phyloP scores from a whole-genome alignment of 139 green algal genomes.

The Gonium pectorale region DNA sequence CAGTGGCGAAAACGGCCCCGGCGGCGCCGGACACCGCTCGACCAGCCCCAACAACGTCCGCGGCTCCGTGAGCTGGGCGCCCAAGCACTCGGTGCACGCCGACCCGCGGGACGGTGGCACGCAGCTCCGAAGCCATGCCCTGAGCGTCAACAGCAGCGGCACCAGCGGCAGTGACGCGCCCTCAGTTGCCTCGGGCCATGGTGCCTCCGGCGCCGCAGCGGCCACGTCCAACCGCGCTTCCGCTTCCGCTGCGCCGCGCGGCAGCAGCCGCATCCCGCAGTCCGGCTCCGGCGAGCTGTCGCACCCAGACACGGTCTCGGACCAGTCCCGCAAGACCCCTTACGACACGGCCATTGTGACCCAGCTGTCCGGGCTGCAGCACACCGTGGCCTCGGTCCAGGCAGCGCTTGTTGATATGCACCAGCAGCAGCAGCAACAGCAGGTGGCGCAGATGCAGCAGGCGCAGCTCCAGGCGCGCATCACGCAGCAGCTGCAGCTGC shows the following conservation, averaged over 20 bases:
- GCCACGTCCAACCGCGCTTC: not conserved
- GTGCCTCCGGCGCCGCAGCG: too few species aligned
- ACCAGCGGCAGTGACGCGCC: not conserved
- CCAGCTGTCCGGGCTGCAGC: slow-evolving; percentile 23
- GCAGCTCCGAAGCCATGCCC: not conserved
- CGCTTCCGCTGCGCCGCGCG: not conserved
- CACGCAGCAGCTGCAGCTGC: not conserved
- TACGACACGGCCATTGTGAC: not conserved
- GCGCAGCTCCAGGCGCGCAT: slow-evolving; percentile 3
- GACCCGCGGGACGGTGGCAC: not conserved
- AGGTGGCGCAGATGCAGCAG: not conserved
- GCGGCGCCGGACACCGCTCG: not conserved
- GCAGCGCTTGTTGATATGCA: slow-evolving; percentile 20
- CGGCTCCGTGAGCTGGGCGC: not conserved
- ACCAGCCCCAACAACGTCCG: not conserved
- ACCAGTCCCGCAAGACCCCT: not conserved
- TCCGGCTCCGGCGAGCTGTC: not conserved
- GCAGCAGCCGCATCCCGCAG: not conserved
- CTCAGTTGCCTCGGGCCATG: too few species aligned
- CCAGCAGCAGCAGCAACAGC: not conserved
- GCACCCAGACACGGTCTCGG: not conserved
- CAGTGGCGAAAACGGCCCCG: not conserved
- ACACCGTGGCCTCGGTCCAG: not conserved
- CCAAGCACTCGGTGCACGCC: not conserved
- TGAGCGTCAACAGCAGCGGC: too few species aligned